phyloP scores from a whole-genome alignment of 2,329 filamentous ascomycete species.

The Apiospora malaysiana region DNA sequence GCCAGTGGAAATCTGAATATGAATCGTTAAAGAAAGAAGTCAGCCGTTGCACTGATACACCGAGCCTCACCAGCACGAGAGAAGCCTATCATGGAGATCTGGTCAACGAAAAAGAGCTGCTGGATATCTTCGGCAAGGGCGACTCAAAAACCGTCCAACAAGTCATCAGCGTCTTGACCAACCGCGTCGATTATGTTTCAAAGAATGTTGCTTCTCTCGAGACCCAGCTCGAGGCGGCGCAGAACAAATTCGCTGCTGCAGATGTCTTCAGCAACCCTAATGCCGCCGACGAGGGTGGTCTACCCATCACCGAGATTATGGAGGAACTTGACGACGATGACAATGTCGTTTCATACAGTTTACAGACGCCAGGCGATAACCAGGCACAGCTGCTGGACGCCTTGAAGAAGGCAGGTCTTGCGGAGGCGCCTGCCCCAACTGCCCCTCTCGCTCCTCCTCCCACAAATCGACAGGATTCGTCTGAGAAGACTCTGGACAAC shows the following conservation, averaged over 20 bases:
- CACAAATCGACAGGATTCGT: not conserved
- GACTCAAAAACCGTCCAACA: slow-evolving; percentile 62
- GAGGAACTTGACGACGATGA: slow-evolving; percentile 92
- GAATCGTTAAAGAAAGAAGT: slow-evolving; percentile 87
- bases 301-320: slow-evolving; percentile 87
- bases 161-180: slow-evolving; percentile 70
- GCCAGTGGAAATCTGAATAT: slow-evolving; percentile 89
- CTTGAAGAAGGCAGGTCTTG: slow-evolving; percentile 77
- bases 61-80: slow-evolving; percentile 61
- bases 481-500: not conserved
- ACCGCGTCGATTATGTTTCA: slow-evolving; percentile 87
- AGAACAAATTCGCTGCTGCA: slow-evolving; percentile 72
- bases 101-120: slow-evolving; percentile 63
- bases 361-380: slow-evolving; percentile 70
- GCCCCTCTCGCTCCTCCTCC: not conserved
- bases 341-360: slow-evolving; percentile 74
- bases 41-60: slow-evolving; percentile 54
- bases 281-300: slow-evolving; percentile 68
- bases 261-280: slow-evolving; percentile 65
- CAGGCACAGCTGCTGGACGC: slow-evolving; percentile 73
- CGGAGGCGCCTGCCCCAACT: slow-evolving; percentile 43
- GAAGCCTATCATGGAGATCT: slow-evolving; percentile 67
- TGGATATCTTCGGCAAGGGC: slow-evolving; percentile 53
- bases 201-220: slow-evolving; percentile 75
- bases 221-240: slow-evolving; percentile 63